These are phyloP conservation scores for Dendrothele bispora DNA, from an alignment of 768 basidiomycete genomes.

Conservation along the genomic window DNA sequence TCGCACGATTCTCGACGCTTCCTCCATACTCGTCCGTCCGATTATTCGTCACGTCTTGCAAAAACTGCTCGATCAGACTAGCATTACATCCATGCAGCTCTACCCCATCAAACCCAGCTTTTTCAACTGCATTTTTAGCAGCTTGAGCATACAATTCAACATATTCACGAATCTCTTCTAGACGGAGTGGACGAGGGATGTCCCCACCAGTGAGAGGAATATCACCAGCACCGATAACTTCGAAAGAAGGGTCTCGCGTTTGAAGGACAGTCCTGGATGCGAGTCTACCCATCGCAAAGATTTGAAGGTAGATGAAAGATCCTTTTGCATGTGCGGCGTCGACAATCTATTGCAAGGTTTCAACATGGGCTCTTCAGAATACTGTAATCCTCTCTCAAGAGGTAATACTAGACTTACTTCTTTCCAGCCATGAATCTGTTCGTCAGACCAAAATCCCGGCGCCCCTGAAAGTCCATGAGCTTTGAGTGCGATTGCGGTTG, in stretches of 20 bases:
- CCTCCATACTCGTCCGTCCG: slow-evolving; percentile 56
- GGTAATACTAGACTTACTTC: not conserved
- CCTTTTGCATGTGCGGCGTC: slow-evolving; percentile 50
- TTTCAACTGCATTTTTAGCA: slow-evolving; percentile 37
- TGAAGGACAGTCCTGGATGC: slow-evolving; percentile 19
- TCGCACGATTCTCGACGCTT: slow-evolving; percentile 42
- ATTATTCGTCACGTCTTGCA: slow-evolving; percentile 39
- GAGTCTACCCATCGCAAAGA: slow-evolving; percentile 44
- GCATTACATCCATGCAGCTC: slow-evolving; percentile 39
- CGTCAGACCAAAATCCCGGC: slow-evolving; percentile 37
- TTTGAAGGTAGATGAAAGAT: slow-evolving; percentile 44
- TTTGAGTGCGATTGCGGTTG: slow-evolving; percentile 26
- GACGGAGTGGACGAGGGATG: slow-evolving; percentile 31
- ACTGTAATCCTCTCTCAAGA: not conserved
- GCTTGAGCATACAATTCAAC: slow-evolving; percentile 39
- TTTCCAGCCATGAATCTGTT: slow-evolving; percentile 27
- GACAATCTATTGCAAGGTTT: slow-evolving; percentile 33
- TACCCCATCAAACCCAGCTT: slow-evolving; percentile 57
- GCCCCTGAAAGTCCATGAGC: slow-evolving; percentile 28
- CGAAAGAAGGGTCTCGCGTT: slow-evolving; percentile 16
- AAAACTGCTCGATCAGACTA: slow-evolving; percentile 43
- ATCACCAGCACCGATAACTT: slow-evolving; percentile 21
- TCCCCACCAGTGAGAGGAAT: slow-evolving; percentile 1
- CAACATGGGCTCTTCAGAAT: not conserved
- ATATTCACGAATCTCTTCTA: slow-evolving; percentile 37